Base-by-base conservation (phyloP, 2,329 filamentous ascomycete species). In the Ophiostoma sp. region DNA sequence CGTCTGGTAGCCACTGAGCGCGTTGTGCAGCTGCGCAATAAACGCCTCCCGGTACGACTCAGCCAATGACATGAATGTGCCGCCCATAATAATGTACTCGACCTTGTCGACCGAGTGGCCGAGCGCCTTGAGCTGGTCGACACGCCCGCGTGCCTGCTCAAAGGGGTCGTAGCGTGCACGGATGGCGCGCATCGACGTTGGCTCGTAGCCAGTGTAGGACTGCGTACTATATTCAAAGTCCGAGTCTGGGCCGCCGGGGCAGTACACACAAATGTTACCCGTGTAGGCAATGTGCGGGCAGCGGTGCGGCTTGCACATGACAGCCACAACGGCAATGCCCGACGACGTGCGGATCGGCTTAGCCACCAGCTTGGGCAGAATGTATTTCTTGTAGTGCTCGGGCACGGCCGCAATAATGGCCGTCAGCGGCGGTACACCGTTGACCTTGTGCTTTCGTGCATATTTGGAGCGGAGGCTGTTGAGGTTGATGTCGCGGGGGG, bases 301-400 rank as follows among this genome's bases (percentile, higher is more conserved):
- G 80, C 96, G 88, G 82, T 99, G 96, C 31, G 96, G 96, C 83
- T 99, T 99, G 88, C 96, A 98, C 96, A 99, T 99, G 77, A 99
- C 97, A 59, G 97, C 96, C 64, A 99, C 96, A 9, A 99, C 96
- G 1, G 96, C 96, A 78, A 99, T 99, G 73, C 96, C 96, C 22
- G 66, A 72, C 55, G 55, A 84, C 87, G 79, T 87, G 92, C 93
- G 88, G 74, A 99, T 98, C 1, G 96, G 96, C 83, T 99, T 99
- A 33, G 97, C 96, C 78, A 99, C 94, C 75, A 99, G 86, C 83
- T 97, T 97, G 25, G 95, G 96, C 75, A 98, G 84, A 75, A 99
- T 98, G 79, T 98, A 98, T 85, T 98, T 99, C 86, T 98, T 99
- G 85, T 98, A 98, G 82, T 98, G 95, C 81, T 99, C 96, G n/a